Base-by-base conservation (phyloP, 306 rosid genomes). In the Lagenaria siceraria region DNA sequence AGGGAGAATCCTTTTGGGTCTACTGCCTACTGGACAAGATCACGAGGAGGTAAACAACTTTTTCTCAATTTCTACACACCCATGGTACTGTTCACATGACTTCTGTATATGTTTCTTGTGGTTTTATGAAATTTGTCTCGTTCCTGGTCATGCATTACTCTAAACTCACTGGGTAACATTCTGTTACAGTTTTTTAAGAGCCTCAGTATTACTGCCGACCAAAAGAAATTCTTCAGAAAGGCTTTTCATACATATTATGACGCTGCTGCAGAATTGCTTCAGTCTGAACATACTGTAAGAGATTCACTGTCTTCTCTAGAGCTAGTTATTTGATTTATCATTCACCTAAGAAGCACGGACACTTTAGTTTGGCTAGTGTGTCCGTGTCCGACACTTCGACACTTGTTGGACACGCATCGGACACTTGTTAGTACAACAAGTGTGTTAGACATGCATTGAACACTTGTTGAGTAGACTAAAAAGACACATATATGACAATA, bases 271-370 rank as follows among this genome's bases (percentile, higher is more conserved):
- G 99, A 90, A 78, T 87, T 96, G 71, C 97, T 96, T 85, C 98
- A 87, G 85, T 87, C 99, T 61, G 99, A 96, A 87, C 99, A 96
- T 88, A 80, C 88, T 71, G 99, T 96, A 85, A 89, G 97, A 64
- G 77, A 81, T 82, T 62, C 70, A 15, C 80, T 51, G 5, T 74
- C 40, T 63, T 74, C 43, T 38, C 68, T 75, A 59, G 42, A 77
- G 69, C 40, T n/a, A 9, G 8, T 46, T 65, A 11, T 24, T 72
- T 73, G 22, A 52, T 73, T 19, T 52, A 64, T 56, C 74, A 27
- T 40, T 59, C 53, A 79, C 59, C n/a, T n/a, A n/a, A n/a, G n/a
- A n/a, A n/a, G n/a, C n/a, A n/a, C n/a, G n/a, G n/a, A n/a, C n/a
- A n/a, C n/a, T n/a, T n/a, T n/a, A n/a, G n/a, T n/a, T n/a, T n/a